A percentile compares a stretch with the other conserved stretches of the same genome.
Evolutionary conservation across 2,329 filamentous ascomycete species (phyloP).

Genomic region (Fusarium sp.): DNA sequence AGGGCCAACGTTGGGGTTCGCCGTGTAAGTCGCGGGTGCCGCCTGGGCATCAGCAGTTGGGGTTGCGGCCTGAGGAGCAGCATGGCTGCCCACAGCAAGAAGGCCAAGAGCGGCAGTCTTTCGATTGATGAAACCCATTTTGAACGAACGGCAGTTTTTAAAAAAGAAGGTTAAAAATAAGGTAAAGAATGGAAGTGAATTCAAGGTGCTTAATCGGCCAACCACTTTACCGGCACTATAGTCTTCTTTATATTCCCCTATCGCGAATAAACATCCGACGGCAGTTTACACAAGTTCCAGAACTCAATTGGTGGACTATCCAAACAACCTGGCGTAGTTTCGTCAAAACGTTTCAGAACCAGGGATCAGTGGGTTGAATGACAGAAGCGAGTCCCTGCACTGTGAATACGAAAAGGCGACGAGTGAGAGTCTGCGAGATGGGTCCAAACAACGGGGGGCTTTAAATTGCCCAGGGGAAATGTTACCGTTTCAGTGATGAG

Average conservation of each 20-base stretch:
- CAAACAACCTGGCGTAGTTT: slow-evolving; percentile 1
- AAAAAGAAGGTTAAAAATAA: not conserved
- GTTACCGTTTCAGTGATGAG: slow-evolving; percentile 8
- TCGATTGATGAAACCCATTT: slow-evolving; percentile 29
- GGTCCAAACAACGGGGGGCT: not conserved
- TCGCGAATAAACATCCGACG: not conserved
- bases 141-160: not conserved
- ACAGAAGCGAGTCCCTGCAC: not conserved
- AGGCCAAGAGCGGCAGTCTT: slow-evolving; percentile 25
- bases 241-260: slow-evolving; percentile 12
- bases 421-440: not conserved
- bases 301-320: slow-evolving; percentile 25
- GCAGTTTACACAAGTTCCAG: not conserved
- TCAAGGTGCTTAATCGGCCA: not conserved
- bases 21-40: slow-evolving; percentile 39
- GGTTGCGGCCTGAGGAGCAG: slow-evolving; percentile 30
- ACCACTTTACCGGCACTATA: not conserved
- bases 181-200: slow-evolving; percentile 8
- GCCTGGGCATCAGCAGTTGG: slow-evolving; percentile 15
- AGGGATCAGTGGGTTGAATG: not conserved
- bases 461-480: slow-evolving; percentile 19
- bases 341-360: slow-evolving; percentile 20
- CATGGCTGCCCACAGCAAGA: slow-evolving; percentile 23
- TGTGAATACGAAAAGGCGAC: not conserved
- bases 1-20: slow-evolving; percentile 49